phyloP scores from a whole-genome alignment of 768 basidiomycete genomes.

The Russula earlei region DNA sequence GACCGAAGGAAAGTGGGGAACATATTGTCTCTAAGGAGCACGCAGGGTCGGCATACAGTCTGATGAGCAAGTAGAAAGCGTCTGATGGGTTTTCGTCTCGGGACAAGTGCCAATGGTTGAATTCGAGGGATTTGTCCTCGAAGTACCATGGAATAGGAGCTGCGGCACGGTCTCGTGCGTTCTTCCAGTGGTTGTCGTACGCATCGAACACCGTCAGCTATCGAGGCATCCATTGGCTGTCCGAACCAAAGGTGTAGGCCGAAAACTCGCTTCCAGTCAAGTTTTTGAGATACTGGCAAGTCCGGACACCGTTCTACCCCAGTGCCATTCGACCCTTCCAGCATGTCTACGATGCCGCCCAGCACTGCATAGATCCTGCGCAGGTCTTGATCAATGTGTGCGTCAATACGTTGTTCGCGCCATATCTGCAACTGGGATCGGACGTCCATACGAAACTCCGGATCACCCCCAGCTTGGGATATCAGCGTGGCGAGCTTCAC shows the following conservation, averaged over 20 bases:
- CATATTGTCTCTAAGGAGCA: conserved; percentile 62
- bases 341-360: conserved; percentile 59
- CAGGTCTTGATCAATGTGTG: conserved; percentile 54
- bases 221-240: conserved; percentile 56
- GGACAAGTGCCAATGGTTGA: conserved; percentile 35
- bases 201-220: conserved; percentile 57
- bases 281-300: conserved; percentile 52
- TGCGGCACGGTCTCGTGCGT: conserved; percentile 35
- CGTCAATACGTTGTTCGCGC: conserved; percentile 67
- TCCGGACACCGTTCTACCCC: conserved; percentile 46
- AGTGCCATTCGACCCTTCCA: conserved; percentile 44
- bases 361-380: conserved; percentile 79
- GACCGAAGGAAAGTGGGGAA: conserved; percentile 61
- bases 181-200: conserved; percentile 41
- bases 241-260: conserved; percentile 89
- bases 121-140: conserved; percentile 24
- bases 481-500: conserved; percentile 83
- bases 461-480: conserved; percentile 76
- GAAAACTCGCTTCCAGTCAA: conserved; percentile 94
- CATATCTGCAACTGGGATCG: conserved; percentile 71
- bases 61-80: conserved; percentile 73
- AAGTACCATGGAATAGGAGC: conserved; percentile 52
- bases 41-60: conserved; percentile 63
- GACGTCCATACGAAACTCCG: conserved; percentile 63
- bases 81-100: conserved; percentile 45